phyloP scores from a whole-genome alignment of 1,284 basidiomycete species.

The Rhodotorula glutinis region DNA sequence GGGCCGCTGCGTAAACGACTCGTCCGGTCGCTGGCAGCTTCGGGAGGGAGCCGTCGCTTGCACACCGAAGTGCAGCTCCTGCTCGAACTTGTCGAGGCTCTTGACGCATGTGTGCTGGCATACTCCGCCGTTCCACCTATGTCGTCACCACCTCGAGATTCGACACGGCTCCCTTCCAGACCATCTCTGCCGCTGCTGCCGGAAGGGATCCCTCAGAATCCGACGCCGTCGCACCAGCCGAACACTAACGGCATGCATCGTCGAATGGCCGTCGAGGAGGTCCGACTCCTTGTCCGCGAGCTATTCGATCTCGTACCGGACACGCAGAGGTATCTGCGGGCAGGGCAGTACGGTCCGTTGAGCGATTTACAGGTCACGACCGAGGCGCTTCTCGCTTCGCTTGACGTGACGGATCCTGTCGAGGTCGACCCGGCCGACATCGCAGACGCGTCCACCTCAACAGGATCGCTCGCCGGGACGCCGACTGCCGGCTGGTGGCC shows the following conservation, averaged over 20 bases:
- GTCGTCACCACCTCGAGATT: neutral
- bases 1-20: slow-evolving; percentile 35
- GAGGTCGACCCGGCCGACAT: neutral
- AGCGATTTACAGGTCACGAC: slow-evolving; percentile 1
- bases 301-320: slow-evolving; percentile 35
- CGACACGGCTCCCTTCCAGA: too few relatives aligned
- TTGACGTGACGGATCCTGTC: neutral
- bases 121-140: neutral
- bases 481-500: slow-evolving; percentile 31
- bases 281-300: slow-evolving; percentile 30
- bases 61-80: slow-evolving; percentile 36
- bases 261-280: slow-evolving; percentile 18
- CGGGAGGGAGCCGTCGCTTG: neutral
- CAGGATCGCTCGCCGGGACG: neutral
- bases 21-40: slow-evolving; percentile 21
- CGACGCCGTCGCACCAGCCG: neutral
- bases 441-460: neutral
- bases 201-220: neutral
- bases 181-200: too few relatives aligned
- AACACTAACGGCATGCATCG: neutral
- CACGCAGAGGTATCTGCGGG: slow-evolving; percentile 29
- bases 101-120: slow-evolving; percentile 60
- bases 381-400: slow-evolving; percentile 1
- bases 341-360: slow-evolving; percentile 34
- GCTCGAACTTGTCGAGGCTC: slow-evolving; percentile 63